Evolutionary conservation across 139 green algal genomes (phyloP).

Genomic region (Protoeuglena noctilucae): DNA sequence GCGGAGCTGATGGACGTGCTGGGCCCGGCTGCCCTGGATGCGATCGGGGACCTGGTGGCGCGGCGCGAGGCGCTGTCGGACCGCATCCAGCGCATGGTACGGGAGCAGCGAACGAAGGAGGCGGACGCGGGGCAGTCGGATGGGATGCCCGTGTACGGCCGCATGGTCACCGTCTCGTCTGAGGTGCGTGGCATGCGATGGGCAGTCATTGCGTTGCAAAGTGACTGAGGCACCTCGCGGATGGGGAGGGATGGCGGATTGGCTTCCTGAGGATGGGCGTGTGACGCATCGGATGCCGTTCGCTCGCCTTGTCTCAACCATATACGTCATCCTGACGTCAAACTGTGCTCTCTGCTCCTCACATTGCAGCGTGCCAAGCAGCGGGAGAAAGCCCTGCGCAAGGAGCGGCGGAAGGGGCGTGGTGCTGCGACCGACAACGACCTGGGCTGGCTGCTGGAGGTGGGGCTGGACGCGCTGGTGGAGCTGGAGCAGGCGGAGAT

Average conservation of each 20-base stretch:
- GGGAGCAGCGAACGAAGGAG: neutral
- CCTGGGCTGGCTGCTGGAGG: neutral
- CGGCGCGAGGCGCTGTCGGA: neutral
- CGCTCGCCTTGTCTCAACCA: no score
- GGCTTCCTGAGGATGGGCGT: no score
- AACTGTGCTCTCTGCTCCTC: no score
- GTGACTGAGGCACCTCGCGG: no score
- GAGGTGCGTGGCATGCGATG: no score
- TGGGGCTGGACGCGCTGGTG: neutral
- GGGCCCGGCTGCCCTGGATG: conserved; percentile 52
- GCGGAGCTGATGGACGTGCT: conserved; percentile 68
- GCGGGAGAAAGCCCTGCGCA: neutral
- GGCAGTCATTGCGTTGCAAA: no score
- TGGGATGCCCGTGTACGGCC: neutral
- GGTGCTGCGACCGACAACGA: neutral
- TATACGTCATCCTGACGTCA: no score
- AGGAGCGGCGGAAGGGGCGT: neutral
- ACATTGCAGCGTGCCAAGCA: no score
- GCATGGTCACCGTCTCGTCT: neutral
- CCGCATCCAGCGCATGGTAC: neutral
- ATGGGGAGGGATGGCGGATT: no score
- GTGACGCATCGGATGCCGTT: no score
- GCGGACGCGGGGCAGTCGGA: neutral
- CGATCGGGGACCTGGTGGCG: conserved; percentile 34
- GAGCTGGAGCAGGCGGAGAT: neutral